phyloP scores from a whole-genome alignment of 305 asterid species.

The Fraxinus albicans region DNA sequence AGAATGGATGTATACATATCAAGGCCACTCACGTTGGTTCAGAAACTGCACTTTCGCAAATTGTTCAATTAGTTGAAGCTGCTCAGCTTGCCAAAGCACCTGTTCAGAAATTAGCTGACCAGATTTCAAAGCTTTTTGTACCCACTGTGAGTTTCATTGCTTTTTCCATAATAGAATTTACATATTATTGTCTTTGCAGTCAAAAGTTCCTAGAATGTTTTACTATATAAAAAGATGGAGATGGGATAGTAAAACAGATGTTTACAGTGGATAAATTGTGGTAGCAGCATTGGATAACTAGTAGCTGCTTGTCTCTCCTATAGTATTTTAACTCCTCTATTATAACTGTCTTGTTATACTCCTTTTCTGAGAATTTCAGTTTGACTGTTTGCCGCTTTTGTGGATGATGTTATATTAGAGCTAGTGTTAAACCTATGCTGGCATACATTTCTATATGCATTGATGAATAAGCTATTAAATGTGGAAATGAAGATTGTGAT shows the following conservation, averaged over 20 bases:
- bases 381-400: background rate
- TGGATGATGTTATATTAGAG: background rate
- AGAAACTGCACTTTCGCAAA: conserved; percentile 93
- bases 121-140: conserved; percentile 83
- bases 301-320: background rate
- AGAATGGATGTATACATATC: conserved; percentile 76
- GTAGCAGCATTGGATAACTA: background rate
- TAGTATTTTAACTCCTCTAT: background rate
- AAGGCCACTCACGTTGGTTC: conserved; percentile 97
- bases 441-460: background rate
- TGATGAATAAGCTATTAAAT: background rate
- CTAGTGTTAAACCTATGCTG: background rate
- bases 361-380: background rate
- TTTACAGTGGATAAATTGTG: conserved; percentile 7
- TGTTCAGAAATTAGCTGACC: conserved; percentile 97
- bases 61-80: conserved; percentile 95
- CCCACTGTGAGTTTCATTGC: conserved; percentile 68
- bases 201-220: background rate
- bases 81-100: conserved; percentile 99
- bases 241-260: background rate
- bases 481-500: background rate
- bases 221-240: conserved; percentile 1
- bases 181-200: background rate
- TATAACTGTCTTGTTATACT: background rate
- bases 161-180: conserved; percentile 6